Evolutionary conservation across 768 basidiomycete species (phyloP).

Genomic region (Rhizopogon vulgaris): DNA sequence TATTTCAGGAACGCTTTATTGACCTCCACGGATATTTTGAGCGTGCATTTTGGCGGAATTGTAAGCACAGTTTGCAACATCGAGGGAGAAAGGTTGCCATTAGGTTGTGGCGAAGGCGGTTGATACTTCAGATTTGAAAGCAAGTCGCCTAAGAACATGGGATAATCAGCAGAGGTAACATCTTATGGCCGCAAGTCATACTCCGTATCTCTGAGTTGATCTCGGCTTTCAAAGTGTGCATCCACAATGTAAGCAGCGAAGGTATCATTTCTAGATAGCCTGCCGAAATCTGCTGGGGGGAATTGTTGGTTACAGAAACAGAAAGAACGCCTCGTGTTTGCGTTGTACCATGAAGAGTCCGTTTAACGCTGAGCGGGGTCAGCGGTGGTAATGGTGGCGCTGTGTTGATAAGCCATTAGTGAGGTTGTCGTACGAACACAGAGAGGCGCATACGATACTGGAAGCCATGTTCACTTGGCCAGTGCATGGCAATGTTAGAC

Average conservation of each 20-base stretch:
- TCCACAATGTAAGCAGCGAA: slow-evolving; percentile 84
- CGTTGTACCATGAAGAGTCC: slow-evolving; percentile 66
- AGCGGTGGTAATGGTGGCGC: slow-evolving; percentile 34
- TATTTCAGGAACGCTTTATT: slow-evolving; percentile 85
- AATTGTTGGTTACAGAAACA: slow-evolving; percentile 55
- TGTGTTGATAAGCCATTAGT: slow-evolving; percentile 12
- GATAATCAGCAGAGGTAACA: background rate
- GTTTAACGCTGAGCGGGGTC: slow-evolving; percentile 52
- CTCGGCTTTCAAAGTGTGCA: slow-evolving; percentile 64
- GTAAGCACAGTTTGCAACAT: slow-evolving; percentile 65
- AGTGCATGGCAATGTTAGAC: slow-evolving; percentile 52
- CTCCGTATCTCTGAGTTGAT: slow-evolving; percentile 24
- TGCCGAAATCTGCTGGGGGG: slow-evolving; percentile 36
- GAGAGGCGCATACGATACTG: slow-evolving; percentile 44
- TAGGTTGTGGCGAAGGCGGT: slow-evolving; percentile 25
- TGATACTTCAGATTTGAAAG: slow-evolving; percentile 60
- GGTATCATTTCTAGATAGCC: slow-evolving; percentile 91
- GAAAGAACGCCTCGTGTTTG: slow-evolving; percentile 74
- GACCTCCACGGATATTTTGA: slow-evolving; percentile 67
- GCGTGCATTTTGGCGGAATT: slow-evolving; percentile 61
- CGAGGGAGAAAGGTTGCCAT: slow-evolving; percentile 37
- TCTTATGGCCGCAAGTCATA: background rate
- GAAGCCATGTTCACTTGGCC: slow-evolving; percentile 46
- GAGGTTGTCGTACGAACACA: background rate
- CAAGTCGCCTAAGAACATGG: slow-evolving; percentile 44